Conservation (phyloP, 139 green algal species). For the Chlorella sorokiniana region DNA sequence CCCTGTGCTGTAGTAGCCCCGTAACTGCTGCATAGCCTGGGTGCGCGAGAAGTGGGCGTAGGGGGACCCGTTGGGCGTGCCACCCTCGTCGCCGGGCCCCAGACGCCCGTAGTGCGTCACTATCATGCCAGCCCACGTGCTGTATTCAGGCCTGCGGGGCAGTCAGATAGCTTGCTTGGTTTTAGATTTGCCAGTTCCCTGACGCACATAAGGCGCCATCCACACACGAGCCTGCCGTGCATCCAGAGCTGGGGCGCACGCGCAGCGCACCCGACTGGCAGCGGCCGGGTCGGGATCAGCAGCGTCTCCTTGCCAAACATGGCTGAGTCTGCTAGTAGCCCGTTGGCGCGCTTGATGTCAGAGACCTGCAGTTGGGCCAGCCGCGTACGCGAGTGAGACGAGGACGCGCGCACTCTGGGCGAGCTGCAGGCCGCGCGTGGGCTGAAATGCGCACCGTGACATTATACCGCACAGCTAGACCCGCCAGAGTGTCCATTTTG, state of each 20-base stretch:
- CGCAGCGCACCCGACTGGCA: slow-evolving; percentile 64
- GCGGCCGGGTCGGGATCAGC: slow-evolving; percentile 69
- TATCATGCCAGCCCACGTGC: slow-evolving; percentile 67
- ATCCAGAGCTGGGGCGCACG: not conserved
- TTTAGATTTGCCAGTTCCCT: not conserved
- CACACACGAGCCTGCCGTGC: too few relatives aligned
- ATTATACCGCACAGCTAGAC: slow-evolving; percentile 82
- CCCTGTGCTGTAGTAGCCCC: slow-evolving; percentile 50
- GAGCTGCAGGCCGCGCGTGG: not conserved
- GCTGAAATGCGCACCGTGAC: slow-evolving; percentile 61
- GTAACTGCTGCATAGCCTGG: slow-evolving; percentile 40
- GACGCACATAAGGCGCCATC: not conserved
- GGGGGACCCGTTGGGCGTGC: not conserved
- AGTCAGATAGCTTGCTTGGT: too few relatives aligned
- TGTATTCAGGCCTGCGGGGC: slow-evolving; percentile 51
- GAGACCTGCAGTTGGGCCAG: slow-evolving; percentile 65
- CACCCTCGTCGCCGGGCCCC: not conserved
- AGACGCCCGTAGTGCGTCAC: slow-evolving; percentile 58
- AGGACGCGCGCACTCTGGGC: not conserved
- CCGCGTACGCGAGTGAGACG: not conserved
- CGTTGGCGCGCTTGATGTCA: slow-evolving; percentile 88
- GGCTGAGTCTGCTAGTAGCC: slow-evolving; percentile 76
- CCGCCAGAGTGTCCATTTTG: slow-evolving; percentile 85
- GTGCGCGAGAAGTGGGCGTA: slow-evolving; percentile 24
- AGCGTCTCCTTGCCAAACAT: slow-evolving; percentile 80